Percentiles rank a stretch among this genome's conserved stretches.
phyloP scores from a whole-genome alignment of 2,329 filamentous ascomycete species.

The Pleomassaria siparia region DNA sequence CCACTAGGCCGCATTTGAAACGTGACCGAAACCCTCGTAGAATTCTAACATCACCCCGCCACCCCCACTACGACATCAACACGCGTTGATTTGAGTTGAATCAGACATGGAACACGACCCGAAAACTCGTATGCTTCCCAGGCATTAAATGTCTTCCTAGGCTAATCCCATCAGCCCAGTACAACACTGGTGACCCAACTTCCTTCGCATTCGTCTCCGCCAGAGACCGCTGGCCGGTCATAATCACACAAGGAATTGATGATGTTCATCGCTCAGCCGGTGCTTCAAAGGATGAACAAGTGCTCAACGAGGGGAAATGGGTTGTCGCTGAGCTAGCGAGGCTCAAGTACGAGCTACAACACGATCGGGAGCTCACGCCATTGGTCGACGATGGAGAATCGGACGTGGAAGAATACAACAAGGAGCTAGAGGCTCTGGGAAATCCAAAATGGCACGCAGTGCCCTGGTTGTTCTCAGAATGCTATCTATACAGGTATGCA shows the following conservation, averaged over 20 bases:
- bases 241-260: conserved; percentile 90
- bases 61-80: background rate
- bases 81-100: background rate
- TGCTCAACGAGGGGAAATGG: conserved; percentile 77
- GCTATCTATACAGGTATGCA: conserved; percentile 80
- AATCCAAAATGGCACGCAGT: conserved; percentile 78
- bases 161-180: conserved; percentile 61
- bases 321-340: conserved; percentile 77
- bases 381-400: conserved; percentile 73
- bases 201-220: conserved; percentile 89
- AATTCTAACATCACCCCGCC: conserved; percentile 15
- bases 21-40: conserved; percentile 1
- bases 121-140: conserved; percentile 63
- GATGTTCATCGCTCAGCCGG: conserved; percentile 80
- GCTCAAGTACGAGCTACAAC: conserved; percentile 94
- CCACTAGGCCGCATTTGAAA: background rate
- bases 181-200: conserved; percentile 74
- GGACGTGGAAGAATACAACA: conserved; percentile 82
- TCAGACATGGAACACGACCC: conserved; percentile 81
- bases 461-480: conserved; percentile 90
- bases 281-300: conserved; percentile 61
- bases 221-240: conserved; percentile 87
- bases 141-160: background rate
- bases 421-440: conserved; percentile 74
- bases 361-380: conserved; percentile 77